Conservation (phyloP, 2,329 filamentous ascomycete species). For the Stromatinia cepivora region DNA sequence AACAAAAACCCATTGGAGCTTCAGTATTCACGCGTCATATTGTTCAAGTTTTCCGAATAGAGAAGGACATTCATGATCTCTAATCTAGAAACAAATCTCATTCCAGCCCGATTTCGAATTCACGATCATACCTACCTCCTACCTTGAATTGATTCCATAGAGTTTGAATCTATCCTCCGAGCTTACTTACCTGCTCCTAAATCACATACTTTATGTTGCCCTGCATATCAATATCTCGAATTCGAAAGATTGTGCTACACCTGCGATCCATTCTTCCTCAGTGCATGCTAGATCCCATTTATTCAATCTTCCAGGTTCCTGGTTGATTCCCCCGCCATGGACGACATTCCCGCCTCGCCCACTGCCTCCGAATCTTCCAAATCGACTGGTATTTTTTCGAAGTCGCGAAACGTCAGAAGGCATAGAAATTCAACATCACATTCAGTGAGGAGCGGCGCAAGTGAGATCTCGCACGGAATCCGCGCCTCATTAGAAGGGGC, state of each 20-base stretch:
- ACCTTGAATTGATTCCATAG: neutral
- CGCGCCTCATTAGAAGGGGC: slow-evolving; percentile 33
- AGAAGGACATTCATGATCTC: neutral
- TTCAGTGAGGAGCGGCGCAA: slow-evolving; percentile 36
- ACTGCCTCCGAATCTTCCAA: slow-evolving; percentile 31
- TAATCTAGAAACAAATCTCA: neutral
- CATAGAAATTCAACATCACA: slow-evolving; percentile 32
- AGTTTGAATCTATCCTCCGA: neutral
- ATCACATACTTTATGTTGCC: neutral
- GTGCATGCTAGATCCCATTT: neutral
- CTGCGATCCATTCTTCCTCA: neutral
- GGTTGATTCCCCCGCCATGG: slow-evolving; percentile 17
- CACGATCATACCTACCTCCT: neutral
- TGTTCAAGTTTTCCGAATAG: neutral
- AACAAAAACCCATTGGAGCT: neutral
- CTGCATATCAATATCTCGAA: neutral
- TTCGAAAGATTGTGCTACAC: neutral
- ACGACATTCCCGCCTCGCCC: slow-evolving; percentile 17
- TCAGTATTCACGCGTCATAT: neutral
- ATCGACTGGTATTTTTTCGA: slow-evolving; percentile 35
- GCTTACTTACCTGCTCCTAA: neutral
- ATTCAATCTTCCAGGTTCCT: neutral
- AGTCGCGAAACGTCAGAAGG: slow-evolving; percentile 32
- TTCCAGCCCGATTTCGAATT: neutral
- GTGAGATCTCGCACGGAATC: slow-evolving; percentile 29